These are phyloP conservation scores for Ammopiptanthus mongolicus DNA, from an alignment of 306 rosid species.

Conservation along the genomic window DNA sequence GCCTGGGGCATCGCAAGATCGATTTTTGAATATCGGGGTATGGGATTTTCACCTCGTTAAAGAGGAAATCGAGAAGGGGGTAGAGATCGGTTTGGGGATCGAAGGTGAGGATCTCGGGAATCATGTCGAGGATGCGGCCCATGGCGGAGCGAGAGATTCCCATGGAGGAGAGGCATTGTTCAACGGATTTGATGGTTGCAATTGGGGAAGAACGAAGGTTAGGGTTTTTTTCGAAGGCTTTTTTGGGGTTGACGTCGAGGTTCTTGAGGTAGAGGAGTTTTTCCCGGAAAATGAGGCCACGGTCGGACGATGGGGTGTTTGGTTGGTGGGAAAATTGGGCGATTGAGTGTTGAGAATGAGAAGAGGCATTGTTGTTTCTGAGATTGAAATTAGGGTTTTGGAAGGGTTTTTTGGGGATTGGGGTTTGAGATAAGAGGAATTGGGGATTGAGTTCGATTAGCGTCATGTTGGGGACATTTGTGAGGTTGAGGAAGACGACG, in stretches of 20 bases:
- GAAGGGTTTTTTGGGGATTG: slow-evolving; percentile 21
- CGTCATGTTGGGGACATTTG: slow-evolving; percentile 10
- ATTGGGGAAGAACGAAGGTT: slow-evolving; percentile 49
- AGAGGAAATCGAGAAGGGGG: slow-evolving; percentile 76
- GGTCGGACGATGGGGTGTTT: slow-evolving; percentile 25
- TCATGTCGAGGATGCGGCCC: slow-evolving; percentile 81
- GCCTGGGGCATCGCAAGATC: slow-evolving; percentile 62
- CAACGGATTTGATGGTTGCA: slow-evolving; percentile 51
- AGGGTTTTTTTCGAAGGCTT: slow-evolving; percentile 65
- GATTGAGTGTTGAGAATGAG: neutral
- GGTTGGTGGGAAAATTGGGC: slow-evolving; percentile 25
- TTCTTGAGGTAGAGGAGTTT: slow-evolving; percentile 61
- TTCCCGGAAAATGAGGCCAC: slow-evolving; percentile 64
- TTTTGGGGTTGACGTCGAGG: slow-evolving; percentile 49
- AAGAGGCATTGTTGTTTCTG: neutral
- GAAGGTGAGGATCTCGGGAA: slow-evolving; percentile 62
- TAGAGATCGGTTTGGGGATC: slow-evolving; percentile 61
- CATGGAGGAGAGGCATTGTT: slow-evolving; percentile 57
- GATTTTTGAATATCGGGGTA: slow-evolving; percentile 49
- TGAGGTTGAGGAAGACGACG: neutral
- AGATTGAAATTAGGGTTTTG: slow-evolving; percentile 23
- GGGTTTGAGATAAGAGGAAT: slow-evolving; percentile 2
- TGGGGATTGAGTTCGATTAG: slow-evolving; percentile 9
- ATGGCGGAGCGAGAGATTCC: slow-evolving; percentile 51
- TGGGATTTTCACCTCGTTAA: slow-evolving; percentile 58